Base-by-base conservation (phyloP, 139 green algal species). In the Zygnema circumcarinatum region DNA sequence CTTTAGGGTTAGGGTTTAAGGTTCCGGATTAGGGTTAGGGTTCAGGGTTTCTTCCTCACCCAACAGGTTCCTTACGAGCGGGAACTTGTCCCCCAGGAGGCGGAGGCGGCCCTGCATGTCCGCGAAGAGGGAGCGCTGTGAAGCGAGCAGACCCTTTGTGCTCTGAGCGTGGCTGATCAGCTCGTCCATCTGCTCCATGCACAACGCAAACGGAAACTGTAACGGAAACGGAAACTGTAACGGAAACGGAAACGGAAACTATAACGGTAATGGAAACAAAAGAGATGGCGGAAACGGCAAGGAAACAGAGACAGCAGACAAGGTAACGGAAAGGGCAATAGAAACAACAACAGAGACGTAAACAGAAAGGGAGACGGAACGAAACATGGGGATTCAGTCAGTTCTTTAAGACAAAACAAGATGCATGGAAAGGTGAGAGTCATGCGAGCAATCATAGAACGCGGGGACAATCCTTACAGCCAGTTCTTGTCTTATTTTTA, bases 181-280 rank as follows among this genome's bases (percentile, higher is more conserved):
- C 2, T 85, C 79, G 79, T 85, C 79, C 33, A 83, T 83, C 75
- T 83, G 75, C 32, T 72, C 7, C 47, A 16, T 62, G 7, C 47
- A 62, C 47, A 62, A 62, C 7, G 16, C 7, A 16, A 62, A 62
- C 7, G 47, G 16, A 62, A 62, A n/a, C n/a, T n/a, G n/a, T n/a
- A 62, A 62, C 16, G 16, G 16, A 62, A 62, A 62, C 7, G 16
- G 16, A 7, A 78, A 78, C 69, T 29, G 11, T 40, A 53, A 42
- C 35, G 11, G 11, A 3, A 78, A 78, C 35, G n/a, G 16, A 62
- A 62, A 62, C 16, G 16, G 16, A 62, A 62, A 62, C 7, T 25
- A 62, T 16, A 78, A 78, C 69, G 11, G 11, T 40, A 53, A 42
- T 16, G 11, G 11, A 3, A 78, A 78, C 35, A 62, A 62, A 62